phyloP scores from a whole-genome alignment of 768 basidiomycete species.

The Termitomyces sp. region DNA sequence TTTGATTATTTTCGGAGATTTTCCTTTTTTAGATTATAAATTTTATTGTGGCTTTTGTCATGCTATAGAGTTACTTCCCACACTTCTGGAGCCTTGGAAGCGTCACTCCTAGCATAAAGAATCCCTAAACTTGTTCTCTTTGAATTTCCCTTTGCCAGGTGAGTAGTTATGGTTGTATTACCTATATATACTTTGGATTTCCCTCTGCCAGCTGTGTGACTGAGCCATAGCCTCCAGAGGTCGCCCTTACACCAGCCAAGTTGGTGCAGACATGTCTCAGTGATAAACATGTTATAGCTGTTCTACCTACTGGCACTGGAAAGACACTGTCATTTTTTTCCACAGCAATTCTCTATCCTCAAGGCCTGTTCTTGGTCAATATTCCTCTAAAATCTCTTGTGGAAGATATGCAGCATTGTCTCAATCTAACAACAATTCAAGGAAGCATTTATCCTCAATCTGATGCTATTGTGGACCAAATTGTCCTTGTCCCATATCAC shows the following conservation, averaged over 20 bases:
- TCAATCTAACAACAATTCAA: background rate
- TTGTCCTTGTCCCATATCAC: background rate
- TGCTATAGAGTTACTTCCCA: too few species aligned
- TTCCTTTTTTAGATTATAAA: too few species aligned
- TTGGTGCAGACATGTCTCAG: background rate
- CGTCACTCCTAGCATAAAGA: too few species aligned
- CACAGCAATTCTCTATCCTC: background rate
- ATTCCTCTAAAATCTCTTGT: background rate
- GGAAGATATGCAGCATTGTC: background rate
- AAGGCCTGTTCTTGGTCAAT: background rate
- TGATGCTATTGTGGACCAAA: background rate
- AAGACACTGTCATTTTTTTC: background rate
- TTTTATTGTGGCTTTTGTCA: too few species aligned
- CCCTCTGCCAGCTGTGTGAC: too few species aligned
- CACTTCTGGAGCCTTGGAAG: too few species aligned
- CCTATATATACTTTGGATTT: too few species aligned
- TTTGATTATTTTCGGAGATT: too few species aligned
- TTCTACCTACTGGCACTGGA: background rate
- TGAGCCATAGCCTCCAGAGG: too few species aligned
- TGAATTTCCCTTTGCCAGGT: too few species aligned
- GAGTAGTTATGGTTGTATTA: too few species aligned
- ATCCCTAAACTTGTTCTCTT: too few species aligned
- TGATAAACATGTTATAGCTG: background rate
- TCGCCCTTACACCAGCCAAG: constrained; percentile 1
- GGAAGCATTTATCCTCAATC: background rate